These are phyloP conservation scores for Phyllosticta ampelicida DNA, from an alignment of 2,329 filamentous ascomycete genomes.

Conservation along the genomic window DNA sequence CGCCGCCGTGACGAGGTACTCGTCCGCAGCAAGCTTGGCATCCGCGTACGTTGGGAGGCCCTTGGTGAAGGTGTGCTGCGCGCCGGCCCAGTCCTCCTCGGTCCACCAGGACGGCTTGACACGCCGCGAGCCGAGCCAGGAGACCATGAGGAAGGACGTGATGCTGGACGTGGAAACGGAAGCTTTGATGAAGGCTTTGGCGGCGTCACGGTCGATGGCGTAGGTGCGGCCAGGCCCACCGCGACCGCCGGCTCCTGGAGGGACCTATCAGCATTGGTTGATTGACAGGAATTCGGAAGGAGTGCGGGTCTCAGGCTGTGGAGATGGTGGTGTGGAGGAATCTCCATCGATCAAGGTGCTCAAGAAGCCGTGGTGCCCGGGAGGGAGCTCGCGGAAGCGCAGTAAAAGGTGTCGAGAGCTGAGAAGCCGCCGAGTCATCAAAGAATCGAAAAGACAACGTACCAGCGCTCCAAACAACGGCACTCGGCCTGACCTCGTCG, in stretches of 20 bases:
- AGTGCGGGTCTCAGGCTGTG: no score
- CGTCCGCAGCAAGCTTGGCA: conserved; percentile 46
- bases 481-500: conserved; percentile 50
- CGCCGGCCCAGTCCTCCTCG: conserved; percentile 35
- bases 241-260: conserved; percentile 43
- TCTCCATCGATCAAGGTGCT: not conserved
- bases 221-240: conserved; percentile 40
- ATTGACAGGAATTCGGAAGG: not conserved
- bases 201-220: conserved; percentile 44
- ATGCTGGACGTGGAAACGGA: conserved; percentile 35
- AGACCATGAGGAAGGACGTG: conserved; percentile 46
- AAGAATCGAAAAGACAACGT: conserved; percentile 14
- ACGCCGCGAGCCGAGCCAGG: conserved; percentile 41
- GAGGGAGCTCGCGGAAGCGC: no score
- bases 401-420: no score
- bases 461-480: conserved; percentile 60
- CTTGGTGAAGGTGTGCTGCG: conserved; percentile 38
- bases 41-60: conserved; percentile 41
- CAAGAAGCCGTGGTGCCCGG: not conserved
- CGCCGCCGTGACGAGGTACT: conserved; percentile 36
- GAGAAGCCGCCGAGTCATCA: no score
- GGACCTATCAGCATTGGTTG: not conserved
- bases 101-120: conserved; percentile 41
- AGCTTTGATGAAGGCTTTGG: conserved; percentile 43
- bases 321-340: not conserved